Evolutionary conservation across 768 basidiomycete species (phyloP), one percentile per base, ranked within the genome.

Genomic region (Auriscalpium orientale): DNA sequence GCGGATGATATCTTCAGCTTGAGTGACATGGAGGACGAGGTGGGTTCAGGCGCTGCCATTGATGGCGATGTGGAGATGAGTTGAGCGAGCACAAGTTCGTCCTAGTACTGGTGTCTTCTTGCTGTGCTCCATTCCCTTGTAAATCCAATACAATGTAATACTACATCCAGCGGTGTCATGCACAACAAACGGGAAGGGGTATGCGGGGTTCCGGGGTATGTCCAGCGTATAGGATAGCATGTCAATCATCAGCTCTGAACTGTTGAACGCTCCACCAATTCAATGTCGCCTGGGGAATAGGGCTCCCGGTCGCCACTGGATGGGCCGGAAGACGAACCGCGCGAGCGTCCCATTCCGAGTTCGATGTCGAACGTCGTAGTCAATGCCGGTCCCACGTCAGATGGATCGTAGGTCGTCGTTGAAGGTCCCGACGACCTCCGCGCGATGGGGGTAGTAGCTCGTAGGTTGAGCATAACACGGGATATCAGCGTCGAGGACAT

Each of bases 61-160:
- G 58, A 56, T 28, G 55, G 57, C 8, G 61, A 60, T 44, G 52
- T 62, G 35, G 40, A 48, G 21, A 59, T 60, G 58, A 36, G 43
- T 3, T 60, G 49, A 53, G 37, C 9, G 43, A 4, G 20, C 6
- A 44, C 20, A 20, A 3, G 16, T 44, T 7, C 3, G 4, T 9
- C 16, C 43, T 44, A 3, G 43, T 7, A 44, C 16, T 20, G 16
- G 1, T 44, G 43, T 15, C 43, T 44, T 15, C 43, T 6, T 44
- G 18, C 18, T 18, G 43, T 44, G 4, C 11, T 16, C 43, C 43
- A 44, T 44, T 28, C 28, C 22, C 3, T 28, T 28, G 28, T 28
- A 28, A 28, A 28, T 28, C 28, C 28, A 28, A 28, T 28, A 28
- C 28, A 28, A 7, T 28, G 28, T 28, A 7, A 28, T 28, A 28